These are phyloP conservation scores for Starmerella sp. DNA, from an alignment of 805 yeast species.

Conservation along the genomic window DNA sequence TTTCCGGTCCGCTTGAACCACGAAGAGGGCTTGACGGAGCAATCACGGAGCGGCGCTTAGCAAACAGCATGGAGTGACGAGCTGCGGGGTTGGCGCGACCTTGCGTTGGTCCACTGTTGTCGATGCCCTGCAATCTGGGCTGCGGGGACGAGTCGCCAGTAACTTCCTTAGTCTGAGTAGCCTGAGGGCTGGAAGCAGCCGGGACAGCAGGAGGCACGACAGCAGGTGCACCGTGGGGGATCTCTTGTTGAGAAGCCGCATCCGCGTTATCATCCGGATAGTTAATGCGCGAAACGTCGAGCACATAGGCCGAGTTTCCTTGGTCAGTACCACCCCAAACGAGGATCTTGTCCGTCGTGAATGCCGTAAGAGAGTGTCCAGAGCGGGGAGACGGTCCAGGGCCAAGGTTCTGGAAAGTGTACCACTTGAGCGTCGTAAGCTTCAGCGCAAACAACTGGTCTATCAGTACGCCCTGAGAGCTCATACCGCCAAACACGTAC, in stretches of 20 bases:
- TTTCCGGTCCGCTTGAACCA: background rate
- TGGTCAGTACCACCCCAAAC: slow-evolving; percentile 77
- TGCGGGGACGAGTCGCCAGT: background rate
- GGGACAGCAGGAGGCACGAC: background rate
- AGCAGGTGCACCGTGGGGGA: background rate
- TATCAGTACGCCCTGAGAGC: slow-evolving; percentile 55
- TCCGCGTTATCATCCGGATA: slow-evolving; percentile 30
- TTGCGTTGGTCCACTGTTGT: slow-evolving; percentile 20
- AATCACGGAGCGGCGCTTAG: slow-evolving; percentile 21
- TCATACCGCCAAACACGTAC: slow-evolving; percentile 85
- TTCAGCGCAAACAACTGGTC: slow-evolving; percentile 65
- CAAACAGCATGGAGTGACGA: slow-evolving; percentile 23
- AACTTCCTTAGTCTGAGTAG: background rate
- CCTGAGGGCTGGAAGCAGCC: background rate
- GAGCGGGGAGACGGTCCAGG: slow-evolving; percentile 70
- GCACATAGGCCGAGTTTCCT: slow-evolving; percentile 48
- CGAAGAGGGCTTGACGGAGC: slow-evolving; percentile 14
- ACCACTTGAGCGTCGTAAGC: slow-evolving; percentile 62
- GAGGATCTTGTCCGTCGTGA: slow-evolving; percentile 54
- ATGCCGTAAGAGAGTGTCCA: slow-evolving; percentile 78
- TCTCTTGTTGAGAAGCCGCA: background rate
- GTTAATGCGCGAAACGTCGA: slow-evolving; percentile 43
- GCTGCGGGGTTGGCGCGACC: slow-evolving; percentile 23
- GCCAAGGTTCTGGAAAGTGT: slow-evolving; percentile 44
- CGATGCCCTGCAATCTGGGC: slow-evolving; percentile 10